Evolutionary conservation across 2,329 filamentous ascomycete genomes (phyloP).

Genomic region (Paracoccidioides brasiliensis): DNA sequence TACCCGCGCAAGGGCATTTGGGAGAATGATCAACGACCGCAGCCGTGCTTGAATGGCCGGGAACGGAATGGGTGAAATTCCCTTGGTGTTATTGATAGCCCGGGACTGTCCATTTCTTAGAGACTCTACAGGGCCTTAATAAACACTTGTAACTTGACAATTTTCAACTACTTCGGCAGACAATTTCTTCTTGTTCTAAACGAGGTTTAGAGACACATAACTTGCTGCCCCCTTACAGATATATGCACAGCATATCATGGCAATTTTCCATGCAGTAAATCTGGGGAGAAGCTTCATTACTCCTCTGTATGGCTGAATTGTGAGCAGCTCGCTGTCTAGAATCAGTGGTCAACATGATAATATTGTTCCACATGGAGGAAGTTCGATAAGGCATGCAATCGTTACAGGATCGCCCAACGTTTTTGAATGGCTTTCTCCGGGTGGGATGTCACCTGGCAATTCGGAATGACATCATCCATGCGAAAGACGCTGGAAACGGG

Average conservation of each 20-base stretch:
- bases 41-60: neutral
- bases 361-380: neutral
- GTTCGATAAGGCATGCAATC: neutral
- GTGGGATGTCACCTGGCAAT: neutral
- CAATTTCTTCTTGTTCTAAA: no score
- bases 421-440: neutral
- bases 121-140: no score
- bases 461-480: neutral
- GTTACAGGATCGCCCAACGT: neutral
- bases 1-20: neutral
- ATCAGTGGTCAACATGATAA: neutral
- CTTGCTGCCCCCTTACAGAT: neutral
- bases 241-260: neutral
- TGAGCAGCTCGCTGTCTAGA: neutral
- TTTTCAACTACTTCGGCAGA: no score
- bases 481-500: neutral
- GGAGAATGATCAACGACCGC: neutral
- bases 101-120: no score
- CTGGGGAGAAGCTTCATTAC: neutral
- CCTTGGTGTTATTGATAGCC: no score
- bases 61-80: neutral
- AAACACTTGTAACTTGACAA: no score
- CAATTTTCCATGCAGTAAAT: neutral
- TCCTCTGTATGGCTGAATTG: neutral
- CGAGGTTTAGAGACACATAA: no score